Base-by-base conservation (phyloP, 1,284 basidiomycete genomes). In the Sporisorium iseilematis-ciliati region DNA sequence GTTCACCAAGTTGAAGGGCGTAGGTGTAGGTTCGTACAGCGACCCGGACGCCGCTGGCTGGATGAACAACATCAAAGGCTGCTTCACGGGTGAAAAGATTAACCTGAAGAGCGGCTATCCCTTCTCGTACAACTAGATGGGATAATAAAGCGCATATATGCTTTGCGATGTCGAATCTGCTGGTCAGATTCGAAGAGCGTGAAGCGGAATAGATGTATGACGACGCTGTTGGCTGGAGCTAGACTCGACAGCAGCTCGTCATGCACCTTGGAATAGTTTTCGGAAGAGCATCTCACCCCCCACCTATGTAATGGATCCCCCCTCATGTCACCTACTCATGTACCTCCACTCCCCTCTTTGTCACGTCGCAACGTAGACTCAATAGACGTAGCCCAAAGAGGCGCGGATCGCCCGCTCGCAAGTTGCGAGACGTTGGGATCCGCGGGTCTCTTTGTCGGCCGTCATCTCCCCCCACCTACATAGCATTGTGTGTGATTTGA, bases 1-100 rank as follows among this genome's bases (percentile, higher is more conserved):
- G 23, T 75, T 54, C 53, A 75, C 72, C 40, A 69, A 62, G 66
- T 33, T 69, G 29, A 69, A 75, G 53, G 72, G 72, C 7, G 72
- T 75, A 6, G 40, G 42, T 11, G 40, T 53, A 1, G 56, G 56
- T 20, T 59, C 51, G 25, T 75, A 69, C 50, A 11, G 2, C 40
- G 53, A 75, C 52, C 72, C 72, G 4, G 66, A 75, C 20, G 62
- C 62, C 12, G 72, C 72, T 1, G 63, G 66, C 2, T 75, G 66
- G 72, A 69, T 75, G 46, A 7, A 75, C 48, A 46, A 53, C 49
- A 55, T 68, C 58, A 65, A 69, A 52, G 72, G 72, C 25, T 75
- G 66, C 66, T 75, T 75, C 52, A 75, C 65, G 6, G 72, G 66
- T 23, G 16, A 55, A 12, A 49, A 75, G 52, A 40, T 75, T 41